Percentiles rank a stretch among this genome's conserved stretches.
Conservation (phyloP, 345 rosid genomes). For the Rhizophora apiculata region DNA sequence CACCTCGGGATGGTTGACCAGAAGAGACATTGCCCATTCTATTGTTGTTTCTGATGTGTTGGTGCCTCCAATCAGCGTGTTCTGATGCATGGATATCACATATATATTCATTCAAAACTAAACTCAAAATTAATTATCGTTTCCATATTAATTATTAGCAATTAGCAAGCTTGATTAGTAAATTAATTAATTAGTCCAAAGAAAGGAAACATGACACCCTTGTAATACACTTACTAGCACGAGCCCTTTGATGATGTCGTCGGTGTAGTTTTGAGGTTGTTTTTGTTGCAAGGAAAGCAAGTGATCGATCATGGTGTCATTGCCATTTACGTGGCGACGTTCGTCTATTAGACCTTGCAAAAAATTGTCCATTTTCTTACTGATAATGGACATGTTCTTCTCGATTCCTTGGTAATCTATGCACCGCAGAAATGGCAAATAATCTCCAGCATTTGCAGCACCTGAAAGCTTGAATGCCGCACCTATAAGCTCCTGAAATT, state of each 20-base stretch:
- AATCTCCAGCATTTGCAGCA: not conserved
- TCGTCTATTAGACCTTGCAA: slow-evolving; percentile 8
- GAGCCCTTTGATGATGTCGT: slow-evolving; percentile 19
- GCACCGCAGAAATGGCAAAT: slow-evolving; percentile 3
- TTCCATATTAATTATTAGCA: too few species aligned
- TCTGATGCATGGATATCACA: slow-evolving; percentile 3
- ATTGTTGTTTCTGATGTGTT: slow-evolving; percentile 6
- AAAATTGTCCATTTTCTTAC: not conserved
- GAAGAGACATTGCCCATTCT: slow-evolving; percentile 25
- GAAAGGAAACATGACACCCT: too few species aligned
- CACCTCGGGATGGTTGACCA: slow-evolving; percentile 14
- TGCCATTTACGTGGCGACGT: not conserved
- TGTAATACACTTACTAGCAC: slow-evolving; percentile 10
- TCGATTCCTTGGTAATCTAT: slow-evolving; percentile 2
- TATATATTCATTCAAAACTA: too few species aligned
- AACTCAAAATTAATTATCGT: too few species aligned
- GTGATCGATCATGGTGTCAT: slow-evolving; percentile 20
- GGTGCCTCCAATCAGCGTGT: slow-evolving; percentile 1
- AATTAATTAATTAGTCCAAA: not conserved
- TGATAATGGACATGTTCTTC: not conserved
- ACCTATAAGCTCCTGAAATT: too few species aligned
- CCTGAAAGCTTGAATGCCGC: not conserved
- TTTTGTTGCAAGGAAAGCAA: slow-evolving; percentile 34
- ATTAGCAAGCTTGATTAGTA: too few species aligned
- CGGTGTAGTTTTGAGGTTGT: slow-evolving; percentile 30